These are phyloP conservation scores for Yamadazyma siamensis DNA, from an alignment of 1,139 yeast species.

Conservation along the genomic window DNA sequence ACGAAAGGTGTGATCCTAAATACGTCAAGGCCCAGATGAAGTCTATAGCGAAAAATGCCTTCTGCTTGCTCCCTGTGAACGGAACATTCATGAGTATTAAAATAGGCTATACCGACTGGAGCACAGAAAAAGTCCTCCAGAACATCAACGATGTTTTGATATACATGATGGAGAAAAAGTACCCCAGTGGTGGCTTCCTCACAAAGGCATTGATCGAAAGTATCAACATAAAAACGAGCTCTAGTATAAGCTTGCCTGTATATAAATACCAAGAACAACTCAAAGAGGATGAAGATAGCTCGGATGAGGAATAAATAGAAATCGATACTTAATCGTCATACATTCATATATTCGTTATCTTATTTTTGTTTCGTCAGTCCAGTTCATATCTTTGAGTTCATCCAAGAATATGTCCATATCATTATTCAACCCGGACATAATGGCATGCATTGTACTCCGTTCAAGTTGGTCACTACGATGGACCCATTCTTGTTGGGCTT, in stretches of 20 bases:
- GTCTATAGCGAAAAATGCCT: constrained; percentile 59
- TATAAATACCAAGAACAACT: constrained; percentile 14
- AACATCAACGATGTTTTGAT: constrained; percentile 56
- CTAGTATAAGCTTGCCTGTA: constrained; percentile 57
- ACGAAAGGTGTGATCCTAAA: constrained; percentile 56
- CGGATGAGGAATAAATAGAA: constrained; percentile 25
- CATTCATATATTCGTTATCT: background rate
- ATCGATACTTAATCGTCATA: background rate
- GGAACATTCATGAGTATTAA: constrained; percentile 50
- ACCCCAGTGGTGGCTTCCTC: constrained; percentile 60
- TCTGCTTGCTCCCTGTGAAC: constrained; percentile 55
- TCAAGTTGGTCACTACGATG: background rate
- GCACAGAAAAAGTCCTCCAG: constrained; percentile 37
- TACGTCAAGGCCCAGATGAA: constrained; percentile 60
- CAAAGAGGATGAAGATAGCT: constrained; percentile 20
- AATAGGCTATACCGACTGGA: constrained; percentile 52
- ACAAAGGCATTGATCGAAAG: constrained; percentile 42
- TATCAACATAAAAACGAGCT: constrained; percentile 58
- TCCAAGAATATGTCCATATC: background rate
- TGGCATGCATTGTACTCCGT: background rate
- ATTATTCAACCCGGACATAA: background rate
- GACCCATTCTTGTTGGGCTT: background rate
- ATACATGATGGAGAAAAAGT: constrained; percentile 47
- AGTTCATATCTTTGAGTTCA: background rate
- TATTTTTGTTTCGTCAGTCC: background rate